A percentile compares a stretch with the other conserved stretches of the same genome.
These are phyloP conservation scores for Clavispora vitiphila DNA, from an alignment of 805 yeast species.

Conservation along the genomic window DNA sequence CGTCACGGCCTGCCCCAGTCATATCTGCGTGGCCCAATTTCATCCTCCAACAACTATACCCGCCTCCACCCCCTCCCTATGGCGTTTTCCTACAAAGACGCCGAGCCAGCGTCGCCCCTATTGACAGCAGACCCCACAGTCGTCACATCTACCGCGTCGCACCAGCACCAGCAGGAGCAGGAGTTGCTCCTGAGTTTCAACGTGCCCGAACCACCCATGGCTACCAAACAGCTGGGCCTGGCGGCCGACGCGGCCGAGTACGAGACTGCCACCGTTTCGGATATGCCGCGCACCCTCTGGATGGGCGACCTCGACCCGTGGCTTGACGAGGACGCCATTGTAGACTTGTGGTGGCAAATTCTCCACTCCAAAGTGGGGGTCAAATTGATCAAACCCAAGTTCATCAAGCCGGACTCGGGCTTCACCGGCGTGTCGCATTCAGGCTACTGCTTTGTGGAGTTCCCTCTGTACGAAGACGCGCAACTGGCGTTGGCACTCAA, in stretches of 20 bases:
- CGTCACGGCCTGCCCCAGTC: not conserved
- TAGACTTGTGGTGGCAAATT: constrained; percentile 54
- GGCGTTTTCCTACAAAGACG: not conserved
- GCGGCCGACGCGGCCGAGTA: constrained; percentile 23
- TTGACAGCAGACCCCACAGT: not conserved
- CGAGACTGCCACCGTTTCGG: constrained; percentile 12
- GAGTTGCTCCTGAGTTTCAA: constrained; percentile 35
- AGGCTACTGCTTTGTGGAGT: constrained; percentile 79
- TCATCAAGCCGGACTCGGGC: constrained; percentile 17
- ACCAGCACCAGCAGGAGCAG: constrained; percentile 41
- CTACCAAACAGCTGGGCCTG: constrained; percentile 28
- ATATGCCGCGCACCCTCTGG: constrained; percentile 74
- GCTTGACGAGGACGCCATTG: constrained; percentile 59
- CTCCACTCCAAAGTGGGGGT: constrained; percentile 55
- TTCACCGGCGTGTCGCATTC: constrained; percentile 26
- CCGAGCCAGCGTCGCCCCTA: not conserved
- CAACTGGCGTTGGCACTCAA: constrained; percentile 62
- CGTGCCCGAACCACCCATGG: constrained; percentile 39
- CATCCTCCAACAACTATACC: not conserved
- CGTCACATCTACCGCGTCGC: constrained; percentile 29
- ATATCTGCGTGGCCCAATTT: not conserved
- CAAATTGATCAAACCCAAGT: constrained; percentile 54
- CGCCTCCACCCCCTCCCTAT: not conserved
- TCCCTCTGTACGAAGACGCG: constrained; percentile 63
- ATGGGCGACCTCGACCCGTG: constrained; percentile 85